Base-by-base conservation (phyloP, 1,284 basidiomycete species). In the Malassezia brasiliensis region DNA sequence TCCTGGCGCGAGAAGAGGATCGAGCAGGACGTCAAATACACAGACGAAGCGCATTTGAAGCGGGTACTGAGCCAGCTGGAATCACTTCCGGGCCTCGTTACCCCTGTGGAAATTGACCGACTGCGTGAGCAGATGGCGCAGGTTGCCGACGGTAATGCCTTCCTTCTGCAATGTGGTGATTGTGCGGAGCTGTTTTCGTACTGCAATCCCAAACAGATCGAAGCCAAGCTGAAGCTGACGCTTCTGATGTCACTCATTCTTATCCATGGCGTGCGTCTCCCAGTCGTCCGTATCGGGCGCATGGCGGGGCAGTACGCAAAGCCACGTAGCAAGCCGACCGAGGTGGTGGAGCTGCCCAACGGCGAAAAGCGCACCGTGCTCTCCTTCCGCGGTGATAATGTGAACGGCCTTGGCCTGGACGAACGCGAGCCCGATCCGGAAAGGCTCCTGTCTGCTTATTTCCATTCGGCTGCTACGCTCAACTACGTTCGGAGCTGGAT, bases 121-220 rank as follows among this genome's bases (percentile, higher is more conserved):
- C 63, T 73, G n/a, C 61, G 63, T 32, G 57, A 54, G 10, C 71
- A 69, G 47, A 64, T 67, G 37, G 63, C 62, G 28, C 50, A 60
- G 2, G 72, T 71, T 5, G 69, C 71, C 8, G 64, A 67, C 15
- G 69, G 69, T 22, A 60, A 67, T 69, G 90, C 90, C 0, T 98
- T 98, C 77, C 80, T 98, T 30, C 81, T 98, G 0, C 93, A 98
- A 64, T 90, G 91, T 2, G 94, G 93, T 10, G 94, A 98, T 74
- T 98, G 91, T 68, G 93, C 91, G 20, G 91, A 78, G 64, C 68
- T 77, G 7, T 78, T 78, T 52, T 68, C 74, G 46, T 77, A 77
- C 51, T 77, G 77, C 67, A 69, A 93, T 76, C 90, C 88, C 0
- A 84, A 89, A 77, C 91, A 91, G 59, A 91, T 98, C 64, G 85